A percentile compares a stretch with the other conserved stretches of the same genome.
These are phyloP conservation scores for Plasmodium chabaudi DNA, from an alignment of 169 alveolate genomes.

Conservation along the genomic window DNA sequence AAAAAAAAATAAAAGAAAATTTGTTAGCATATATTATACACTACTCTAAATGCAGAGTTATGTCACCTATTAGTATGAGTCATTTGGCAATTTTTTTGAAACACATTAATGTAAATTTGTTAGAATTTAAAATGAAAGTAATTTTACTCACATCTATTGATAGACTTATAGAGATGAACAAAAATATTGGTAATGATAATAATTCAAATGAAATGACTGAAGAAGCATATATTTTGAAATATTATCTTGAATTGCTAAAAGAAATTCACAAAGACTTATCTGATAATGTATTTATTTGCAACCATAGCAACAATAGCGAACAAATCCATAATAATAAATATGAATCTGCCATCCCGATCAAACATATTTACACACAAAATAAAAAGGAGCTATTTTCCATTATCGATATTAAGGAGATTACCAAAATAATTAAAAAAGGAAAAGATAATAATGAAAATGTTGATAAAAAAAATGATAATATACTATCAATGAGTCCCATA, in stretches of 20 bases:
- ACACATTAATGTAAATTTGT: slow-evolving; percentile 13
- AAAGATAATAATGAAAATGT: background rate
- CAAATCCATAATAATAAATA: background rate
- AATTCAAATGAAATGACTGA: background rate
- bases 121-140: slow-evolving; percentile 73
- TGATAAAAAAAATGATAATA: background rate
- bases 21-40: slow-evolving; percentile 49
- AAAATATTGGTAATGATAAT: background rate
- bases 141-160: slow-evolving; percentile 54
- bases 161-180: background rate
- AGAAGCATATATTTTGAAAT: slow-evolving; percentile 7
- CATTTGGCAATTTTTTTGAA: slow-evolving; percentile 1
- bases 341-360: too few species aligned
- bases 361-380: background rate
- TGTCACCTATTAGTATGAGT: background rate
- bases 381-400: slow-evolving; percentile 14
- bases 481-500: background rate
- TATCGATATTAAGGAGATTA: slow-evolving; percentile 68
- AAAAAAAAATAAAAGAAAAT: slow-evolving; percentile 45
- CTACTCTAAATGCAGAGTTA: slow-evolving; percentile 30
- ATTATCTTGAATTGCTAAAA: slow-evolving; percentile 48
- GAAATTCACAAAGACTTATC: slow-evolving; percentile 34
- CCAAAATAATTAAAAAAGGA: slow-evolving; percentile 37
- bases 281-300: background rate
- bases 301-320: background rate